Evolutionary conservation across 352 stramenopile species (phyloP).

Genomic region (Phytophthora foliorum): DNA sequence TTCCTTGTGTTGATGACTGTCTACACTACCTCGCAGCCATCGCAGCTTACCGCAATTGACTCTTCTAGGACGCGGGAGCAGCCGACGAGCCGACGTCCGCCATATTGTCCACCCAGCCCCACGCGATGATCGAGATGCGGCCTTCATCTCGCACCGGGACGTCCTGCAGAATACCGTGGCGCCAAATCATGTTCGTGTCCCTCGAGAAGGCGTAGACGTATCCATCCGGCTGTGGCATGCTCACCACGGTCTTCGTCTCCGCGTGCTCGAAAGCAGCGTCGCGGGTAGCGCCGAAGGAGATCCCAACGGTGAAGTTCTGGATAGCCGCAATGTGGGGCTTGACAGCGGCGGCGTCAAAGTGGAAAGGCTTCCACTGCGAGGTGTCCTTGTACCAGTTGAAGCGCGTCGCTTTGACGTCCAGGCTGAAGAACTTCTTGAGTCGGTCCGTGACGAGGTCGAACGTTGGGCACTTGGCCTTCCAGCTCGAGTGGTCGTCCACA

Average conservation of each 20-base stretch:
- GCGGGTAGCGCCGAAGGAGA: slow-evolving; percentile 93
- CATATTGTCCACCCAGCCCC: slow-evolving; percentile 90
- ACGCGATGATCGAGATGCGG: slow-evolving; percentile 95
- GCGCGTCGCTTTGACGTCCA: slow-evolving; percentile 91
- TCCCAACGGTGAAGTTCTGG: slow-evolving; percentile 96
- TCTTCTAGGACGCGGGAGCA: slow-evolving; percentile 18
- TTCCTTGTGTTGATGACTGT: slow-evolving; percentile 1
- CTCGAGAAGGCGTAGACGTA: slow-evolving; percentile 93
- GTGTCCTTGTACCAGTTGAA: slow-evolving; percentile 97
- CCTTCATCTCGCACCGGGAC: slow-evolving; percentile 89
- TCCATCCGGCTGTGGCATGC: slow-evolving; percentile 94
- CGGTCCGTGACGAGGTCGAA: slow-evolving; percentile 86
- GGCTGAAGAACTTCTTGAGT: slow-evolving; percentile 90
- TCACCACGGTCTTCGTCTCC: slow-evolving; percentile 85
- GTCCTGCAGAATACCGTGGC: slow-evolving; percentile 92
- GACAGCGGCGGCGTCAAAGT: slow-evolving; percentile 94
- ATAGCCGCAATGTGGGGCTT: slow-evolving; percentile 93
- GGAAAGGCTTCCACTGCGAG: slow-evolving; percentile 95
- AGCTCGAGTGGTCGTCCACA: slow-evolving; percentile 89
- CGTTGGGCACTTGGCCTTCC: slow-evolving; percentile 79
- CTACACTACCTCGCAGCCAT: not conserved
- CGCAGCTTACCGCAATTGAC: not conserved
- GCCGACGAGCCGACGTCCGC: slow-evolving; percentile 32
- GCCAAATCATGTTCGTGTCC: slow-evolving; percentile 96
- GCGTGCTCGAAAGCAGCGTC: slow-evolving; percentile 94